These are phyloP conservation scores for Phytophthora boehmeriae DNA, from an alignment of 352 stramenopile species.

Conservation along the genomic window DNA sequence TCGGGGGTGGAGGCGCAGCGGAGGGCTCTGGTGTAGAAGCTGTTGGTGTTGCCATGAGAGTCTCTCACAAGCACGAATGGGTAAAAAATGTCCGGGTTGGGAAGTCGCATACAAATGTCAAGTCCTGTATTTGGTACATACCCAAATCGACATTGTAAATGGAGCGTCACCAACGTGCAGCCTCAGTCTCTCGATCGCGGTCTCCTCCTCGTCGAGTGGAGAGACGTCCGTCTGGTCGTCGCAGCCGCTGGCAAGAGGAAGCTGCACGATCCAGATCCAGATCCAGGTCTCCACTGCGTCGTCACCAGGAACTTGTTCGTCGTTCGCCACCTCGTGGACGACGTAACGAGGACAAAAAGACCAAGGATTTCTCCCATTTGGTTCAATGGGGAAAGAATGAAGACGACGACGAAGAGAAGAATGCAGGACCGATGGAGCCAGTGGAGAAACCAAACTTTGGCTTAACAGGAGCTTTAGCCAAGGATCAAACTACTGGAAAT, in stretches of 20 bases:
- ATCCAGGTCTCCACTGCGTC: slow-evolving; percentile 15
- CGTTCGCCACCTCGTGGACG: slow-evolving; percentile 7
- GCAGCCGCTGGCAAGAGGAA: slow-evolving; percentile 24
- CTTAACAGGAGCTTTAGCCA: slow-evolving; percentile 95
- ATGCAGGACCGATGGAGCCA: slow-evolving; percentile 45
- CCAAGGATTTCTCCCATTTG: slow-evolving; percentile 58
- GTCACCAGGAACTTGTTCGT: not conserved
- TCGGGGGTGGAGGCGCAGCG: not conserved
- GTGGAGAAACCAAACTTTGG: slow-evolving; percentile 97
- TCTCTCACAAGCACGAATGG: too few species aligned
- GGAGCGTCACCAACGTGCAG: slow-evolving; percentile 6
- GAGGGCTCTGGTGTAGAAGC: not conserved
- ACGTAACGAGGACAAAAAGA: slow-evolving; percentile 47
- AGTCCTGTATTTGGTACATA: slow-evolving; percentile 11
- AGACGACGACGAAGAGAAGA: slow-evolving; percentile 58
- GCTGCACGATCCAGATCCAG: slow-evolving; percentile 4
- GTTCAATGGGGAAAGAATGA: slow-evolving; percentile 80
- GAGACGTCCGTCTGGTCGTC: slow-evolving; percentile 8
- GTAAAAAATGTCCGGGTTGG: not conserved
- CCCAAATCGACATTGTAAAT: slow-evolving; percentile 5
- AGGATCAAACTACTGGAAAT: slow-evolving; percentile 96
- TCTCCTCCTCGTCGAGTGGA: slow-evolving; percentile 24
- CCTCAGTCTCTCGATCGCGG: slow-evolving; percentile 17
- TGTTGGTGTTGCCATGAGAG: not conserved
- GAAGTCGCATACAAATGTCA: slow-evolving; percentile 13